Conservation (phyloP, 805 yeast species). For the Lipomyces orientalis region DNA sequence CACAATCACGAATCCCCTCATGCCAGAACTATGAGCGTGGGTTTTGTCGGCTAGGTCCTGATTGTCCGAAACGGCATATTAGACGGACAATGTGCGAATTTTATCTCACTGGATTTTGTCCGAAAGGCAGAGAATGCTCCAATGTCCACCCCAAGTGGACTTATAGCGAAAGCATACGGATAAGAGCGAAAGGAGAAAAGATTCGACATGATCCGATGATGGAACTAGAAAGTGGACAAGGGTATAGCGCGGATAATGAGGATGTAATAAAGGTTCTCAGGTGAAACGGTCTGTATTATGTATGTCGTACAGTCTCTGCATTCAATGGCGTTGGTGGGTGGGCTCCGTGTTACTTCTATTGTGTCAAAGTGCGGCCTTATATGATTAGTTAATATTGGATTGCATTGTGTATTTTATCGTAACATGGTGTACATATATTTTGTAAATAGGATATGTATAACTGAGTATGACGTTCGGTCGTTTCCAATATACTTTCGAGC, state of each 20-base stretch:
- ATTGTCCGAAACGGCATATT: conserved; percentile 80
- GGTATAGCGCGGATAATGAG: conserved; percentile 10
- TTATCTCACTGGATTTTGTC: conserved; percentile 90
- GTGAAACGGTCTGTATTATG: not conserved
- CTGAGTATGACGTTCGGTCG: no score
- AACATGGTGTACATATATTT: no score
- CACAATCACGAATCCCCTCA: conserved; percentile 83
- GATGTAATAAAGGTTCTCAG: conserved; percentile 33
- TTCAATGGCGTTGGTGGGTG: conserved; percentile 1
- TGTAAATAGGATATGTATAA: no score
- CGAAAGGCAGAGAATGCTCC: conserved; percentile 79
- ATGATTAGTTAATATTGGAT: not conserved
- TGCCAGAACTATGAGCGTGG: conserved; percentile 85
- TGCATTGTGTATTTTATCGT: no score
- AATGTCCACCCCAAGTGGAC: conserved; percentile 79
- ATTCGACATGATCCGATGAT: conserved; percentile 1
- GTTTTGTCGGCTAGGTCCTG: conserved; percentile 90
- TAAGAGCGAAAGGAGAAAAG: conserved; percentile 21
- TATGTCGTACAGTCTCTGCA: not conserved
- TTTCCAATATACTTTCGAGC: no score
- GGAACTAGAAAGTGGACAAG: conserved; percentile 2
- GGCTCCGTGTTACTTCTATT: not conserved
- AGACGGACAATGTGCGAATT: conserved; percentile 76
- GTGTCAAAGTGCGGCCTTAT: not conserved
- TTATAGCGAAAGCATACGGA: conserved; percentile 22